Conservation (phyloP, 2,329 filamentous ascomycete genomes). For the Colletotrichum sp. region DNA sequence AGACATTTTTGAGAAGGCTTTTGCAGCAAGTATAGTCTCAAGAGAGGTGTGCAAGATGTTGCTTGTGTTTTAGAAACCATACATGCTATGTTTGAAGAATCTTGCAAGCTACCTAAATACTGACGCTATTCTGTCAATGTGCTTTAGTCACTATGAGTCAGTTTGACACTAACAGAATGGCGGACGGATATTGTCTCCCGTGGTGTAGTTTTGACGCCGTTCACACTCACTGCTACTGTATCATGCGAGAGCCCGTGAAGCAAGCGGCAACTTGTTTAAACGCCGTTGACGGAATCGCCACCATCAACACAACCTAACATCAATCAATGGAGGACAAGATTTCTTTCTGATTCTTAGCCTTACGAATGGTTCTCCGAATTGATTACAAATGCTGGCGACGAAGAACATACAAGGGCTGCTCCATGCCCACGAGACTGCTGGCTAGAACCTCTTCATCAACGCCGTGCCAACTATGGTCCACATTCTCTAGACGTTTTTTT, state of each 20-base stretch:
- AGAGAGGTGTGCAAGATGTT: not conserved
- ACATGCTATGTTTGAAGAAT: not conserved
- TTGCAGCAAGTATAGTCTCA: not conserved
- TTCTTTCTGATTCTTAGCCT: accelerated
- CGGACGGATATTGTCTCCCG: accelerated
- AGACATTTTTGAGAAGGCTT: not conserved
- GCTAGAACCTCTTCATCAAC: accelerated
- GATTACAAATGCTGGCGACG: not conserved
- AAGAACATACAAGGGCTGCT: not conserved
- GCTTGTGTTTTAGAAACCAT: not conserved
- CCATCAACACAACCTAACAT: not conserved
- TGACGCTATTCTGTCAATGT: not conserved
- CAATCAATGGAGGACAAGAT: accelerated
- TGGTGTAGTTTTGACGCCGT: not conserved
- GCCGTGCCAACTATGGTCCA: accelerated
- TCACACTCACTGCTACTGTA: accelerated
- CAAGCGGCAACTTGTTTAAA: not conserved
- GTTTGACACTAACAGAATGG: not conserved
- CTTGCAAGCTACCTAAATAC: not conserved
- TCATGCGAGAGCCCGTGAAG: not conserved
- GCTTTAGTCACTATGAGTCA: not conserved
- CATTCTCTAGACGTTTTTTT: accelerated
- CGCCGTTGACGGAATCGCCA: not conserved
- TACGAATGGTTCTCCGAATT: accelerated
- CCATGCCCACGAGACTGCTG: not conserved